A percentile compares a stretch with the other conserved stretches of the same genome.
phyloP scores from a whole-genome alignment of 2,329 filamentous ascomycete species.

The Lasiodiplodia sp. region DNA sequence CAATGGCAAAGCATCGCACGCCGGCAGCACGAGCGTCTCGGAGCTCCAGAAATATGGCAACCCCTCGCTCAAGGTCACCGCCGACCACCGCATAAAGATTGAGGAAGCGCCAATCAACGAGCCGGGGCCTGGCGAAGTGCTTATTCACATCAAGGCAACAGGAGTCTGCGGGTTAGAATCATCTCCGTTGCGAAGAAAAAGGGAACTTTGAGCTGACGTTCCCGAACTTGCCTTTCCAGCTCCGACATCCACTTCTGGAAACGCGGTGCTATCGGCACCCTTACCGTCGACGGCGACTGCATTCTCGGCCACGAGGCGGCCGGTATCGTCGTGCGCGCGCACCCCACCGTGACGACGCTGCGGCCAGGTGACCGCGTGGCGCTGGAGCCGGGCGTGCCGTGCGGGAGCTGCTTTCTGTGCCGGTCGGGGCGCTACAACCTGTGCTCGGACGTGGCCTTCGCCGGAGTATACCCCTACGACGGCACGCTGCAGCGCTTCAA shows the following conservation, averaged over 20 bases:
- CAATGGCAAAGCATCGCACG: background rate
- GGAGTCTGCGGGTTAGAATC: slow-evolving; percentile 67
- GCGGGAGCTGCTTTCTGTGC: slow-evolving; percentile 67
- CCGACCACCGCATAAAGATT: slow-evolving; percentile 65
- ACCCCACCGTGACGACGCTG: slow-evolving; percentile 62
- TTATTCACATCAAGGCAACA: slow-evolving; percentile 68
- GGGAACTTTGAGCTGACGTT: background rate
- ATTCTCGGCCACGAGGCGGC: slow-evolving; percentile 72
- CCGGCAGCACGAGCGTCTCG: slow-evolving; percentile 1
- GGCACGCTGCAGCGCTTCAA: slow-evolving; percentile 70
- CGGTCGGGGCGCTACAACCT: slow-evolving; percentile 68
- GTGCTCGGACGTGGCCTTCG: slow-evolving; percentile 67
- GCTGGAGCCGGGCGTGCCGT: slow-evolving; percentile 71
- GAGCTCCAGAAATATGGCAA: slow-evolving; percentile 45
- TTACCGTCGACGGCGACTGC: slow-evolving; percentile 68
- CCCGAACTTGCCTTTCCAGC: slow-evolving; percentile 40
- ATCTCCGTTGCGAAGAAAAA: too few relatives aligned
- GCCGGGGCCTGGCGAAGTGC: slow-evolving; percentile 62
- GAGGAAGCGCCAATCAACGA: slow-evolving; percentile 64
- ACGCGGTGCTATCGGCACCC: slow-evolving; percentile 66
- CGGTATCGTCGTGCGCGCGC: slow-evolving; percentile 65
- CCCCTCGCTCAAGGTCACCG: slow-evolving; percentile 66
- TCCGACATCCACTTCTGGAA: slow-evolving; percentile 76
- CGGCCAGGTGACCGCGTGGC: slow-evolving; percentile 69
- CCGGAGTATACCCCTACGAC: slow-evolving; percentile 67